Evolutionary conservation across 2,329 filamentous ascomycete genomes (phyloP), one percentile per base, ranked within the genome.

Genomic region (Ascochyta rabiei): DNA sequence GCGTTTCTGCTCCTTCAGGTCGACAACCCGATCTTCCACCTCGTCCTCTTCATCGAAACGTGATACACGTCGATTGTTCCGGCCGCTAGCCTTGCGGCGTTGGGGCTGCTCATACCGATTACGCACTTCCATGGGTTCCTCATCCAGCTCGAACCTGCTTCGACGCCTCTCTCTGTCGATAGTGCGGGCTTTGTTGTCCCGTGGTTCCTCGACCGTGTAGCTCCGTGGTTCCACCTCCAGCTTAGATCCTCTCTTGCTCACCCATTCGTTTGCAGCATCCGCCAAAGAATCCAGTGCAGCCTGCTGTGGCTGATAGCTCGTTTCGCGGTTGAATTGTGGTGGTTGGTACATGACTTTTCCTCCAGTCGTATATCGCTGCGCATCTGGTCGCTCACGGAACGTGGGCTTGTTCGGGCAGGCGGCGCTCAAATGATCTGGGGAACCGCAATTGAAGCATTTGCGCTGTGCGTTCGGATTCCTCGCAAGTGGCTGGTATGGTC

Each of bases 101-200:
- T 62, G 61, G n/a, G 71, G 69, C 49, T 72, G 59, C 34, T 73
- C 66, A 44, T 69, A 73, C 19, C 66, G 64, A 24, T 72, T 72
- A 40, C 58, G 64, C 21, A 51, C 56, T 16, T 63, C 60, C 3
- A 24, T 46, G 4, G 62, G 55, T 7, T 68, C 63, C 2, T 69
- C 62, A 0, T 61, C 62, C 21, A 66, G 56, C 8, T 57, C 62
- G 31, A 73, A 74, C n/a, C 64, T 63, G 38, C 47, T 60, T 31
- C 63, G 61, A 33, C 68, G 64, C 50, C 66, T 57, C 24, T 71
- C 68, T 15, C 53, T 54, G 3, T 60, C 65, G 3, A 51, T 47
- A 18, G 61, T 59, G 26, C 69, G 68, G 8, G 61, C 56, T 42
- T 59, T 59, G 28, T 33, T 57, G 12, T 66, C 64, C 44, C 59